Conservation (phyloP, 1,139 yeast genomes). For the Zygosaccharomyces sapae region DNA sequence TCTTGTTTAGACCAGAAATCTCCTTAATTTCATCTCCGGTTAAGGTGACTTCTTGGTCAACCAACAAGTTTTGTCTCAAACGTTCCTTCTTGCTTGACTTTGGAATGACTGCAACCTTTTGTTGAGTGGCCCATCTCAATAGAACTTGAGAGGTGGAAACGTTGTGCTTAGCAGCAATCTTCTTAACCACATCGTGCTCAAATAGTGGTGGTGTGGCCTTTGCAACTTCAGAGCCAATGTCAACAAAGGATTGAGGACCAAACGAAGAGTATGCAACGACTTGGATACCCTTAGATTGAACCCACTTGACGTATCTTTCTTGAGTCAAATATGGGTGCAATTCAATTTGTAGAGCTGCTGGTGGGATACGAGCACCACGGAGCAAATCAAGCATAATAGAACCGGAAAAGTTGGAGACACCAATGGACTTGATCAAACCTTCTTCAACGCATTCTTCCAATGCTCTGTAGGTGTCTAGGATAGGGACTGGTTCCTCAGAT, state of each 20-base stretch:
- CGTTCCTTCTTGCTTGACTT: constrained; percentile 64
- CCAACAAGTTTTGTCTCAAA: constrained; percentile 52
- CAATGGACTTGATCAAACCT: constrained; percentile 72
- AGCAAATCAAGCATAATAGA: constrained; percentile 69
- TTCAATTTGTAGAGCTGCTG: constrained; percentile 81
- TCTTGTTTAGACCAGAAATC: constrained; percentile 56
- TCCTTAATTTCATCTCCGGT: constrained; percentile 50
- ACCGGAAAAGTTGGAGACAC: constrained; percentile 80
- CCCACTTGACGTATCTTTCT: constrained; percentile 59
- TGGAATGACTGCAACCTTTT: constrained; percentile 69
- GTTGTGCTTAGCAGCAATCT: constrained; percentile 52
- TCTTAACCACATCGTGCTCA: constrained; percentile 47
- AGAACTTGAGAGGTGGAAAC: constrained; percentile 60
- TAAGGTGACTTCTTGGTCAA: constrained; percentile 49
- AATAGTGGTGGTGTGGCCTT: constrained; percentile 52
- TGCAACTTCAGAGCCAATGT: constrained; percentile 53
- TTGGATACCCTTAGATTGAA: constrained; percentile 57
- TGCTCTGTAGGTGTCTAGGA: constrained; percentile 76
- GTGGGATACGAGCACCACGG: constrained; percentile 66
- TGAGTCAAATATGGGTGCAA: constrained; percentile 91
- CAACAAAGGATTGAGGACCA: constrained; percentile 73
- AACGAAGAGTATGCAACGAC: constrained; percentile 84
- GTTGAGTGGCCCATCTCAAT: constrained; percentile 78
- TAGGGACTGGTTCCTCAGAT: constrained; percentile 63
- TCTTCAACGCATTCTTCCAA: constrained; percentile 57